A percentile compares a stretch with the other conserved stretches of the same genome.
Evolutionary conservation across 1,284 basidiomycete genomes (phyloP).

Genomic region (Takashimella tepidaria): DNA sequence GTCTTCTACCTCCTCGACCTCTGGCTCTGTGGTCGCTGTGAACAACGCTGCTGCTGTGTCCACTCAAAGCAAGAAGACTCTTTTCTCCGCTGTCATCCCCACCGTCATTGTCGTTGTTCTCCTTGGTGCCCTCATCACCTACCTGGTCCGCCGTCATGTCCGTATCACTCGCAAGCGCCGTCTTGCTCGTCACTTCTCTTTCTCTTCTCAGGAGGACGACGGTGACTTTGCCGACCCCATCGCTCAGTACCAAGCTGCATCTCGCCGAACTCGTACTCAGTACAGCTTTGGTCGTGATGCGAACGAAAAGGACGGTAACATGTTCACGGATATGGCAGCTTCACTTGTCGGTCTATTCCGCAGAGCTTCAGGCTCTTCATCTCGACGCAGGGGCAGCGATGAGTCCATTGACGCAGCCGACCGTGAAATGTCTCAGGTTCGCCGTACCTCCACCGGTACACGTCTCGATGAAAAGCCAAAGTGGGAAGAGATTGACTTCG

Average conservation of each 20-base stretch:
- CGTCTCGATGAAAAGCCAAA: slow-evolving; percentile 26
- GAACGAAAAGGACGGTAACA: slow-evolving; percentile 32
- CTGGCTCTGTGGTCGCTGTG: slow-evolving; percentile 3
- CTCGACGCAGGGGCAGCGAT: not conserved
- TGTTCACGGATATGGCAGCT: slow-evolving; percentile 20
- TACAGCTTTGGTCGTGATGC: slow-evolving; percentile 35
- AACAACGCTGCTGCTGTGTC: slow-evolving; percentile 6
- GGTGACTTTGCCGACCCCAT: slow-evolving; percentile 26
- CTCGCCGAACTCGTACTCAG: slow-evolving; percentile 14
- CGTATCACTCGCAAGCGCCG: slow-evolving; percentile 38
- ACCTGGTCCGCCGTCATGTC: slow-evolving; percentile 37
- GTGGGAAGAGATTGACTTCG: slow-evolving; percentile 50
- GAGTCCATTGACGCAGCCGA: not conserved
- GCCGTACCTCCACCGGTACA: slow-evolving; percentile 3
- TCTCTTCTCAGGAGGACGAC: slow-evolving; percentile 39
- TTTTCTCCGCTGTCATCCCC: slow-evolving; percentile 40
- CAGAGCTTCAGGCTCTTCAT: slow-evolving; percentile 13
- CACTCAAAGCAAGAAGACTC: slow-evolving; percentile 15
- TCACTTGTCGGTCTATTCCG: slow-evolving; percentile 21
- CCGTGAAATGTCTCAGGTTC: slow-evolving; percentile 27
- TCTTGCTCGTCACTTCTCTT: slow-evolving; percentile 45
- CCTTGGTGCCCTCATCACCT: slow-evolving; percentile 31
- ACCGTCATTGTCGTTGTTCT: slow-evolving; percentile 33
- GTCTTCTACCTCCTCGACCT: slow-evolving; percentile 1
- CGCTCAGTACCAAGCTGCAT: slow-evolving; percentile 8